Base-by-base conservation (phyloP, 169 alveolate species). In the Eimeria maxima region DNA sequence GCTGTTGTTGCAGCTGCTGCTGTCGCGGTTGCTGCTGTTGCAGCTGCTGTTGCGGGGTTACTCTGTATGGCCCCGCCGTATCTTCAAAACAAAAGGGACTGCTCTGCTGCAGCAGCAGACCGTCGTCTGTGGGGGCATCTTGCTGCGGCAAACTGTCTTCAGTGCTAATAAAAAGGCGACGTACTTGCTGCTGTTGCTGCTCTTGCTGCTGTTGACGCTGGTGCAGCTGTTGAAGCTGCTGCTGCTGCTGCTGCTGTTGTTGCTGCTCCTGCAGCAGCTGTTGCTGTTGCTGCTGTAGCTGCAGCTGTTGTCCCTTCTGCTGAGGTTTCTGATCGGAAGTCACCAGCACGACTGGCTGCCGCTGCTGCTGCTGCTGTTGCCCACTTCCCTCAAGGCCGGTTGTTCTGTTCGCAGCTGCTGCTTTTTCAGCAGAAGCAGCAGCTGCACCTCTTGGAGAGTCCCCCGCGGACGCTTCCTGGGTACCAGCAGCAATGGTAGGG, bases 101-200 rank as follows among this genome's bases (percentile, higher is more conserved):
- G n/a, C 42, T 67, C 89, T 42, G 65, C 89, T 47, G 89, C 65
- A n/a, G 45, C 50, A 83, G 91, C 76, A 47, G 55, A 50, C 57
- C 65, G 1, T 6, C 69, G 18, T 38, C 89, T 44, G 89, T 24
- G 29, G 65, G 45, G 67, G n/a, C 89, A 33, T 50, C 89, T 80
- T n/a, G 89, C 47, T 44, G 83, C 27, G 29, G 29, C 53, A 3
- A 53, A 11, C 55, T 55, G 50, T 55, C 29, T 47, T 55, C 76
- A 53, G 45, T 7, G 29, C 55, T 55, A 5, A n/a, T 53, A 74
- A 78, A 38, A 1, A 83, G 13, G 53, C 50, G 73, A 11, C 55
- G n/a, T 18, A 55, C 0, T 3, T 38, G 76, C 73, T 47, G 91
- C 91, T n/a, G 67, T 1, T 53, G 91, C 44, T 24, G 91, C 91